phyloP scores from a whole-genome alignment of 1,139 yeast species.

The Arxiozyma telluris region DNA sequence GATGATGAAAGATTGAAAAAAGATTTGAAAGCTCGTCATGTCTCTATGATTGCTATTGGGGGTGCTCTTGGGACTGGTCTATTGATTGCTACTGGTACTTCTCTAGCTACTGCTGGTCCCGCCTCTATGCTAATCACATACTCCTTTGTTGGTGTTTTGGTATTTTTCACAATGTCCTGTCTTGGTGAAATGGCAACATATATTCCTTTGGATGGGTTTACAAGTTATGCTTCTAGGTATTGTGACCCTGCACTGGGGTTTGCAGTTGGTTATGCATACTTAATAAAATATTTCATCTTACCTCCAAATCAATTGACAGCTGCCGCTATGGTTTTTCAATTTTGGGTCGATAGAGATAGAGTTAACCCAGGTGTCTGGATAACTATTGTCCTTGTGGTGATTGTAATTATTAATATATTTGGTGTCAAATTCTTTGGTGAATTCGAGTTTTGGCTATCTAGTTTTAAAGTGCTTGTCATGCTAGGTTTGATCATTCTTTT shows the following conservation, averaged over 20 bases:
- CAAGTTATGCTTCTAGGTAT: constrained; percentile 60
- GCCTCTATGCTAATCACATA: constrained; percentile 58
- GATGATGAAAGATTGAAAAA: constrained; percentile 52
- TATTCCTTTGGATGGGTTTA: constrained; percentile 62
- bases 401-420: constrained; percentile 46
- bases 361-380: constrained; percentile 49
- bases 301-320: constrained; percentile 53
- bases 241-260: constrained; percentile 65
- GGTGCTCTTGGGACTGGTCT: constrained; percentile 59
- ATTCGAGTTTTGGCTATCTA: constrained; percentile 58
- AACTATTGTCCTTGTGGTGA: constrained; percentile 37
- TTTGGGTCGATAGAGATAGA: constrained; percentile 41
- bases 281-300: constrained; percentile 53
- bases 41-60: constrained; percentile 62
- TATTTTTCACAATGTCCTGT: constrained; percentile 60
- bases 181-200: constrained; percentile 72
- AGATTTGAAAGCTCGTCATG: constrained; percentile 59
- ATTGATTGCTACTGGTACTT: constrained; percentile 60
- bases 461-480: constrained; percentile 49
- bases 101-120: constrained; percentile 60
- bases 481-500: constrained; percentile 45
- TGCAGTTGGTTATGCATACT: constrained; percentile 63
- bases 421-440: constrained; percentile 55
- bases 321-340: constrained; percentile 33
- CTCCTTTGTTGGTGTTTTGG: constrained; percentile 51